Base-by-base conservation (phyloP, 164 flowering plant species). In the Annona cherimola region DNA sequence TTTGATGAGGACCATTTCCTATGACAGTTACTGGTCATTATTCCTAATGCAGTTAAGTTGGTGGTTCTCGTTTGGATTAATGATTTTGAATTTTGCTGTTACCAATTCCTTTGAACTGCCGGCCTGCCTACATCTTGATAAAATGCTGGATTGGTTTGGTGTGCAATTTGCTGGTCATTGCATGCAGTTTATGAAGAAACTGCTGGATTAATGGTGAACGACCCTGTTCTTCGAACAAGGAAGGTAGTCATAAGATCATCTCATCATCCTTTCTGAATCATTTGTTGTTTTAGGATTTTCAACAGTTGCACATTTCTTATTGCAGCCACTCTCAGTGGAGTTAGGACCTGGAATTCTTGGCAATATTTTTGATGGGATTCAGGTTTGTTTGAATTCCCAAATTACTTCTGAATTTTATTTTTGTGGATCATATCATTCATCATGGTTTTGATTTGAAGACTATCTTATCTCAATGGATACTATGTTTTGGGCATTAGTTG, bases 251-350 rank as follows among this genome's bases (percentile, higher is more conserved):
- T 0, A 42, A 63, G 50, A 40, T 66, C 61, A 4, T 71, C 59
- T 60, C 40, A 67, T 39, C n/a, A 16, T 2, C 7, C 59, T 5
- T 55, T n/a, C 57, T 40, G 45, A 14, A 44, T 64, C 41, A 16
- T 26, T 43, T 4, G 16, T 61, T 59, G 64, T 59, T 39, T 16
- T 18, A 43, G 12, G 42, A 40, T 40, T 59, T 59, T 43, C 57
- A 3, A 61, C 40, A 64, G 45, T 62, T 67, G 6, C 41, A 8
- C 20, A 39, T 78, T 26, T 74, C 14, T 54, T 9, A 18, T 80
- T 83, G 45, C 96, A 96, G 99, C 99, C 99, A 62, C 83, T 96
- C n/a, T 96, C 99, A 1, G 99, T 96, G 75, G 98, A 96, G 84
- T 75, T 96, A 77, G 98, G 98, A 74, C 99, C 98, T 79, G 98